A percentile compares a stretch with the other conserved stretches of the same genome.
These are phyloP conservation scores for Phytophthora citricola DNA, from an alignment of 352 stramenopile species.

Conservation along the genomic window DNA sequence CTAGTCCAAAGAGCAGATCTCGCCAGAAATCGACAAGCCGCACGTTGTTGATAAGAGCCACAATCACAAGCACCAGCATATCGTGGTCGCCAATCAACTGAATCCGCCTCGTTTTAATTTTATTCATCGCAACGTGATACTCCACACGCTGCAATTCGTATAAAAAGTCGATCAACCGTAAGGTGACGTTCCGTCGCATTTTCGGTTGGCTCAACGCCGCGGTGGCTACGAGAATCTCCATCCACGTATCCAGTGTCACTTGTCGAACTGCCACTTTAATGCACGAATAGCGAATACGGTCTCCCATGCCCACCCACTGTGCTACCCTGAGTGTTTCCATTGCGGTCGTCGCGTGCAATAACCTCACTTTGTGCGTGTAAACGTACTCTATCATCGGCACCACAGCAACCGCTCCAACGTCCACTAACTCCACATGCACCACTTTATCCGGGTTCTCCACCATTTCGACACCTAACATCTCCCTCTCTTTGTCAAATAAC, in stretches of 20 bases:
- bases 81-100: slow-evolving; percentile 43
- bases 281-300: slow-evolving; percentile 43
- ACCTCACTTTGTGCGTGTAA: slow-evolving; percentile 47
- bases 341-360: slow-evolving; percentile 37
- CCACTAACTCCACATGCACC: slow-evolving; percentile 50
- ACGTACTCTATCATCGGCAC: slow-evolving; percentile 61
- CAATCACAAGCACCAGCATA: slow-evolving; percentile 40
- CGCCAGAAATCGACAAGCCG: slow-evolving; percentile 47
- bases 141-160: slow-evolving; percentile 30
- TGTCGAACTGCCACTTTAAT: slow-evolving; percentile 34
- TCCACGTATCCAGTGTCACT: slow-evolving; percentile 48
- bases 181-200: slow-evolving; percentile 32
- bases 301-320: slow-evolving; percentile 49
- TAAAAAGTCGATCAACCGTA: slow-evolving; percentile 44
- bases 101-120: slow-evolving; percentile 44
- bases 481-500: slow-evolving; percentile 10
- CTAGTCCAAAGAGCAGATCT: slow-evolving; percentile 42
- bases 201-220: slow-evolving; percentile 18
- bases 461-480: background rate
- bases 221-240: slow-evolving; percentile 43
- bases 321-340: slow-evolving; percentile 44
- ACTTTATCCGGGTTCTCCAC: slow-evolving; percentile 5
- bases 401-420: slow-evolving; percentile 34
- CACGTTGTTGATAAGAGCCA: slow-evolving; percentile 49
- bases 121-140: slow-evolving; percentile 35